Base-by-base conservation (phyloP, 192 early-diverging fungal species). In the Coemansia sp. region DNA sequence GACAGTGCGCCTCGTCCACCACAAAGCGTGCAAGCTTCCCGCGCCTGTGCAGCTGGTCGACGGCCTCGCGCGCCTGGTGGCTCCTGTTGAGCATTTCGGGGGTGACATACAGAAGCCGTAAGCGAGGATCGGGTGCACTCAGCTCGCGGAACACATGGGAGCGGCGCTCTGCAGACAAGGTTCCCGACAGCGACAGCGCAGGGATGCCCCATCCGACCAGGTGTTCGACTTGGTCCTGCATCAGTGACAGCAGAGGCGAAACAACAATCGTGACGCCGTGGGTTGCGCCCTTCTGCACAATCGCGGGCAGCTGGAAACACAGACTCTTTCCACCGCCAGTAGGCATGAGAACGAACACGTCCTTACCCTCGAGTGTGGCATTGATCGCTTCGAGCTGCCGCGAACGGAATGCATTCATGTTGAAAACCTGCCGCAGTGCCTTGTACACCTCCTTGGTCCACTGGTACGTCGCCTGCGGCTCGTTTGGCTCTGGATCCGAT, bases 301-400 rank as follows among this genome's bases (percentile, higher is more conserved):
- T 68, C 5, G 94, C 92, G 0, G 95, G 95, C 10, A 98, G 84
- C 82, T 96, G 94, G 72, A 96, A 99, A 76, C 97, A 99, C 18
- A 99, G 83, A 63, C 90, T 92, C 74, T 99, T 99, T 3, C 97
- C 97, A 0, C 95, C 95, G 45, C 97, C 97, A 1, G 97, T 99
- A 0, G 97, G 97, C 97, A 99, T 99, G n/a, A 99, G 84, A 36
- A 99, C 92, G 81, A 99, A 93, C 8, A 89, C 88, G 64, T 99
- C 97, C 51, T 88, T 81, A 7, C 93, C 95, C 15, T 78, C 66
- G 7, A 97, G 68, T 1, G 94, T 91, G 1, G 92, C 88, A 71
- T 97, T 94, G 69, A 99, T 95, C 2, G 92, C 94, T 30, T 92
- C 92, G 11, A 92, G 71, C 72, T 99, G 97, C 63, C 96, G 92